These are phyloP conservation scores for Malassezia sympodialis DNA, from an alignment of 1,284 basidiomycete genomes.

Conservation along the genomic window DNA sequence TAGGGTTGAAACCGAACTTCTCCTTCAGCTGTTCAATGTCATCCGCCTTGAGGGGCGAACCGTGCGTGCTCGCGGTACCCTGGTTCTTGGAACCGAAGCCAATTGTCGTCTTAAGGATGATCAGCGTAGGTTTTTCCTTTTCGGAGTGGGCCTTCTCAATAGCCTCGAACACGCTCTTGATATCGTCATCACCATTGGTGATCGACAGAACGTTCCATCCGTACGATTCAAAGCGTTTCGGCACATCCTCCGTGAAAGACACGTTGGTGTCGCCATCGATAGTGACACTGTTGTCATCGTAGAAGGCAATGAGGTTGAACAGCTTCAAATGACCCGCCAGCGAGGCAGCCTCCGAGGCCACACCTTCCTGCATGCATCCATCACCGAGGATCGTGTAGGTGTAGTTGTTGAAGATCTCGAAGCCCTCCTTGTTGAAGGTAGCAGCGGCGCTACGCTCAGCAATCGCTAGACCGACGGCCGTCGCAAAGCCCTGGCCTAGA, in stretches of 20 bases:
- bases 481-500: conserved; percentile 76
- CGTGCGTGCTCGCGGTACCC: conserved; percentile 87
- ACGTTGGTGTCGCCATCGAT: conserved; percentile 86
- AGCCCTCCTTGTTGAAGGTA: conserved; percentile 76
- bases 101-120: conserved; percentile 77
- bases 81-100: conserved; percentile 84
- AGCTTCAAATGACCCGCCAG: conserved; percentile 83
- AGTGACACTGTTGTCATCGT: conserved; percentile 65
- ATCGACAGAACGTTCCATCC: conserved; percentile 87
- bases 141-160: conserved; percentile 67
- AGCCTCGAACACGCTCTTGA: conserved; percentile 67
- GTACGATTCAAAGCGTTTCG: conserved; percentile 75
- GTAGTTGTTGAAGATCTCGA: conserved; percentile 75
- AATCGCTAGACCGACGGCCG: conserved; percentile 84
- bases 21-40: conserved; percentile 75
- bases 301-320: conserved; percentile 65
- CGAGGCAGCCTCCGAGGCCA: conserved; percentile 77
- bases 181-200: conserved; percentile 72
- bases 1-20: conserved; percentile 72
- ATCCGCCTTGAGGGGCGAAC: conserved; percentile 80
- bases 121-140: conserved; percentile 73
- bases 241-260: conserved; percentile 89
- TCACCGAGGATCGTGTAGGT: conserved; percentile 84
- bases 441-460: conserved; percentile 81
- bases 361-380: conserved; percentile 92